Evolutionary conservation across 225 moss, liverwort and hornwort species (phyloP).

Genomic region (Pseudoscleropodium purum): DNA sequence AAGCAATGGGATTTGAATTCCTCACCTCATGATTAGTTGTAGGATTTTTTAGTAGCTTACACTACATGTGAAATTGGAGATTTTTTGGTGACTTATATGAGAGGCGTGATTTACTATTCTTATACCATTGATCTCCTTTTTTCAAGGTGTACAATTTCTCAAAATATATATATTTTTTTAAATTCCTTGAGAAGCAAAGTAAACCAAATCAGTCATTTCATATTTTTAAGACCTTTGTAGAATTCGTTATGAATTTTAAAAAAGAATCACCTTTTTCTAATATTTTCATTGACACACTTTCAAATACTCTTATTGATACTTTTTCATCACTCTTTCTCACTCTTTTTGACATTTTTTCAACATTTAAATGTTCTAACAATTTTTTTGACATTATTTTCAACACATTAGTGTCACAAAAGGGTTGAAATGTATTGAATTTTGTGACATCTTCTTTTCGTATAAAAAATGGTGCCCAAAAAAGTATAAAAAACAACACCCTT

Average conservation of each 20-base stretch:
- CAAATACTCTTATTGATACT: not conserved
- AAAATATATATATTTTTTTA: not conserved
- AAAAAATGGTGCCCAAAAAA: not conserved
- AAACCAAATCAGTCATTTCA: accelerated
- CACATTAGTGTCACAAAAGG: not conserved
- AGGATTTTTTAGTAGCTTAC: not conserved
- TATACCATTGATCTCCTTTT: not conserved
- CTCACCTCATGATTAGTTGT: not conserved
- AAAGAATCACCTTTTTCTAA: not conserved
- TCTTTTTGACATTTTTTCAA: not conserved
- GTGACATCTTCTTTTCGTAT: not conserved
- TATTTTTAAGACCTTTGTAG: too few species aligned
- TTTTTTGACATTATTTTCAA: not conserved
- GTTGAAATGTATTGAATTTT: not conserved
- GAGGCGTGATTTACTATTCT: accelerated
- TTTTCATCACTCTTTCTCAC: not conserved
- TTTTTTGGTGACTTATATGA: too few species aligned
- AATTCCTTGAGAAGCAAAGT: too few species aligned
- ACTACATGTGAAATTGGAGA: not conserved
- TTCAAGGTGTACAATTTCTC: accelerated
- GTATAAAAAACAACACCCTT: accelerated
- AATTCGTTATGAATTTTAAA: not conserved
- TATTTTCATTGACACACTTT: not conserved
- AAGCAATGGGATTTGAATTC: not conserved
- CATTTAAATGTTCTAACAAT: not conserved